These are phyloP conservation scores for Coprinellus aureogranulatus DNA, from an alignment of 768 basidiomycete genomes.

Conservation along the genomic window DNA sequence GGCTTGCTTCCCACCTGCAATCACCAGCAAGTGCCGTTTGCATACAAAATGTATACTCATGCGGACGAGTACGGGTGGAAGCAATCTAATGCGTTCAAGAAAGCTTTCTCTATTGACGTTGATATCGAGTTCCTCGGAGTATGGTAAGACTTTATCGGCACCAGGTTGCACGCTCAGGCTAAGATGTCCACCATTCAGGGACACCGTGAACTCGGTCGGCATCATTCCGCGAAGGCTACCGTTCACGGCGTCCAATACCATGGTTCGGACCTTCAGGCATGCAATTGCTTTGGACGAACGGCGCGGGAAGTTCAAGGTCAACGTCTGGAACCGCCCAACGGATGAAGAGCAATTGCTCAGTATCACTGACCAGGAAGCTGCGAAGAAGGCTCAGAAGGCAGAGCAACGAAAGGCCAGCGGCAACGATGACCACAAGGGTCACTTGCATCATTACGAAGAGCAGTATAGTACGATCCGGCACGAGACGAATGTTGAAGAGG, in stretches of 20 bases:
- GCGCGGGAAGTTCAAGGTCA: constrained; percentile 55
- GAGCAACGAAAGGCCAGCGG: neutral
- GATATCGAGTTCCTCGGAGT: constrained; percentile 51
- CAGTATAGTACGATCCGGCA: constrained; percentile 22
- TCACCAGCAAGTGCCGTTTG: constrained; percentile 54
- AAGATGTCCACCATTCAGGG: constrained; percentile 29
- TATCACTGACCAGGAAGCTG: constrained; percentile 18
- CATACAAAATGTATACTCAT: constrained; percentile 53
- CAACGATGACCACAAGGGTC: constrained; percentile 10
- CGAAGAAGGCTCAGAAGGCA: constrained; percentile 5
- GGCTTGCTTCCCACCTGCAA: constrained; percentile 41
- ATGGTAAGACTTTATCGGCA: constrained; percentile 33
- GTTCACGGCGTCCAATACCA: constrained; percentile 49
- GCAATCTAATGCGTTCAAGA: constrained; percentile 47
- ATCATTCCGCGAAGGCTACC: constrained; percentile 46
- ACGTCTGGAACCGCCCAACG: constrained; percentile 39
- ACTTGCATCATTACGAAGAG: constrained; percentile 22
- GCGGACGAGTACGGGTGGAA: constrained; percentile 41
- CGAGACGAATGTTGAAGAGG: constrained; percentile 48
- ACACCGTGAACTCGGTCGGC: constrained; percentile 56
- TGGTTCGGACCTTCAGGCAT: constrained; percentile 55
- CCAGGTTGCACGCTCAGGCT: too few relatives aligned
- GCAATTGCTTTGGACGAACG: constrained; percentile 60
- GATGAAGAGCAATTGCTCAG: constrained; percentile 24
- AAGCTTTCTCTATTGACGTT: constrained; percentile 46